Percentiles rank a stretch among this genome's conserved stretches.
Evolutionary conservation across 495 filamentous ascomycete species (phyloP).

Genomic region (Halenospora varia): DNA sequence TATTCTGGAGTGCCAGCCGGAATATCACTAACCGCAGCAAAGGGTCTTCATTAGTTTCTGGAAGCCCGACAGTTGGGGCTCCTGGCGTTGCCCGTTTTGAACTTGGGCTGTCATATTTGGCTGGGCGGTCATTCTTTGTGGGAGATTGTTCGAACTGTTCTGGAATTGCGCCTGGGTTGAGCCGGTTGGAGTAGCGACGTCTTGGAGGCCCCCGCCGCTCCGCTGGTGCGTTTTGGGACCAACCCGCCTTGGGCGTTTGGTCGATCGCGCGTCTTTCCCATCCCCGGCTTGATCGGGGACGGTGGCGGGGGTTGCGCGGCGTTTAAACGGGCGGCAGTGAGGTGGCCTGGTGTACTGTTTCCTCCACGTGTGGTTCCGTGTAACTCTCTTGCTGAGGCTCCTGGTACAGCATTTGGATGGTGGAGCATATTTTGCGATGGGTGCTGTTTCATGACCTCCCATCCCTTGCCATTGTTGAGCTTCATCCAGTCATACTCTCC

Average conservation of each 20-base stretch:
- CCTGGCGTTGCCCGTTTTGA: constrained; percentile 37
- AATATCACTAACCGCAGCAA: constrained; percentile 64
- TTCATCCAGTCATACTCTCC: constrained; percentile 99
- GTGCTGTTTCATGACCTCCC: constrained; percentile 87
- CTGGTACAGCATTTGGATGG: constrained; percentile 66
- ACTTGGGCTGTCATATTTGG: constrained; percentile 49
- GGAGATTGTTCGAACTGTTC: constrained; percentile 80
- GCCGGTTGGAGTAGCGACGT: constrained; percentile 72
- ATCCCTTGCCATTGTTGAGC: constrained; percentile 89
- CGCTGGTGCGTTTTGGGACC: constrained; percentile 71
- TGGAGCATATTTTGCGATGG: constrained; percentile 72
- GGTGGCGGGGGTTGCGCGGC: constrained; percentile 88
- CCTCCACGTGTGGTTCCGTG: constrained; percentile 52
- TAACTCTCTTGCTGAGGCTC: constrained; percentile 72
- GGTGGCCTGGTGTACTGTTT: constrained; percentile 56
- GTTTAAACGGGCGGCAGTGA: constrained; percentile 94
- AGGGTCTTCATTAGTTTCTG: constrained; percentile 79
- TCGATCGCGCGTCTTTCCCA: constrained; percentile 73
- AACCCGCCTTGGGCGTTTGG: constrained; percentile 70
- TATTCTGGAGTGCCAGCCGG: neutral
- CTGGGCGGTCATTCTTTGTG: constrained; percentile 59
- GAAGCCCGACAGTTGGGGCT: constrained; percentile 50
- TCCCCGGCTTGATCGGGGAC: constrained; percentile 76
- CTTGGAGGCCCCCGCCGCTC: constrained; percentile 62
- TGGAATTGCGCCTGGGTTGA: constrained; percentile 90